Base-by-base conservation (phyloP, 140 eudicot genomes). In the Flaveria floridana region DNA sequence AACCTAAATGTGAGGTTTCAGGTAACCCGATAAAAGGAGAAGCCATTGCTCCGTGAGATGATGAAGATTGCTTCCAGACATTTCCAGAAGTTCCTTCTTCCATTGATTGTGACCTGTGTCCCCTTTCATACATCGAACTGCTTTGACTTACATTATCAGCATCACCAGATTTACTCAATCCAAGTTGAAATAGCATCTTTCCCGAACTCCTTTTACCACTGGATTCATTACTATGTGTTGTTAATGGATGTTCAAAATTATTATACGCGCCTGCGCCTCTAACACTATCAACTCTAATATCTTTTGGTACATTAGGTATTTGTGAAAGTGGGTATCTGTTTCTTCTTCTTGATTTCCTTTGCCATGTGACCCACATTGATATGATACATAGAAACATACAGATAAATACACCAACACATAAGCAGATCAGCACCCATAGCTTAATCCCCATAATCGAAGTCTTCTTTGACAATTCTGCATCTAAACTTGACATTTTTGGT, bases 1-100 rank as follows among this genome's bases (percentile, higher is more conserved):
- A 91, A 42, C 97, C 97, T 79, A 92, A 90, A 84, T 89, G 96
- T 6, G 97, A 92, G 65, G 82, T 63, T 77, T 92, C 96, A 2
- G 97, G 97, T 84, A 87, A 77, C 57, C 96, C 97, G 64, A 86
- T 65, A 67, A 89, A 83, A 65, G 96, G 96, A 81, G 97, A 91
- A 4, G 94, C 86, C 81, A 79, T 78, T 28, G 84, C 71, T 30
- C 91, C 90, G 37, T 85, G 80, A 14, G 86, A 72, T 15, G 25
- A 30, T 3, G 91, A 85, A 61, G 85, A 56, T 61, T 84, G 95
- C 81, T 85, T 89, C 68, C 85, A 72, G 7, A 75, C 53, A 70
- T 78, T 83, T 13, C 95, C 97, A 11, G 88, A 92, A 81, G 87
- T 87, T 73, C 92, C 97, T 59, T 91, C 97, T 70, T 91, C 97